These are phyloP conservation scores for Scenedesmus sp. DNA, from an alignment of 163 green algal genomes.

Conservation along the genomic window DNA sequence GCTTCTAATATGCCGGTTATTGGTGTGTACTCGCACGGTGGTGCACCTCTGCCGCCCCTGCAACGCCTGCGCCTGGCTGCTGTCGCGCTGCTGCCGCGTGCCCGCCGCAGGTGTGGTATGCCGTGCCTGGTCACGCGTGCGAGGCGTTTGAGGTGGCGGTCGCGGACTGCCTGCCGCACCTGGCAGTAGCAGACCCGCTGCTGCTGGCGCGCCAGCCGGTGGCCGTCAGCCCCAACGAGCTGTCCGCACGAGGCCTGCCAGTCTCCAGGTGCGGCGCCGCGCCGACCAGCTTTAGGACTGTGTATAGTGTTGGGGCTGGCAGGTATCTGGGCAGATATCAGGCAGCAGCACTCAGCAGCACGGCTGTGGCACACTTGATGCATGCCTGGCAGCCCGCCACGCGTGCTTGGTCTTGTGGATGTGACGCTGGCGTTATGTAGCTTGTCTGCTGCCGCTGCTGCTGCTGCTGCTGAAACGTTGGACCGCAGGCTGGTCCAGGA, in stretches of 20 bases:
- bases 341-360: too few relatives aligned
- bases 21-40: too few relatives aligned
- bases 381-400: background rate
- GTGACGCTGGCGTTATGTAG: background rate
- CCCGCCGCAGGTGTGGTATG: slow-evolving; percentile 40
- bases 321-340: too few relatives aligned
- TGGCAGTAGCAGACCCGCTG: slow-evolving; percentile 77
- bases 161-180: slow-evolving; percentile 71
- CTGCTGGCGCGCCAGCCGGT: slow-evolving; percentile 82
- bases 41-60: too few relatives aligned
- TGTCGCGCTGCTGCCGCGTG: background rate
- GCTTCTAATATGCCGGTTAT: too few relatives aligned
- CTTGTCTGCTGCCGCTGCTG: too few relatives aligned
- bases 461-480: background rate
- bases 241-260: slow-evolving; percentile 72
- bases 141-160: slow-evolving; percentile 80
- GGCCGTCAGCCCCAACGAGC: slow-evolving; percentile 68
- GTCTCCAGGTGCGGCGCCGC: slow-evolving; percentile 58
- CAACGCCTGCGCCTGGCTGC: background rate
- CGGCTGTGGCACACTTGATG: too few relatives aligned
- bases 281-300: too few relatives aligned
- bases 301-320: too few relatives aligned
- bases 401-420: background rate
- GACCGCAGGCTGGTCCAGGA: slow-evolving; percentile 59
- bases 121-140: slow-evolving; percentile 71